Evolutionary conservation across 768 basidiomycete species (phyloP), one percentile per base, ranked within the genome.

Genomic region (Cystofilobasidium bisporidii): DNA sequence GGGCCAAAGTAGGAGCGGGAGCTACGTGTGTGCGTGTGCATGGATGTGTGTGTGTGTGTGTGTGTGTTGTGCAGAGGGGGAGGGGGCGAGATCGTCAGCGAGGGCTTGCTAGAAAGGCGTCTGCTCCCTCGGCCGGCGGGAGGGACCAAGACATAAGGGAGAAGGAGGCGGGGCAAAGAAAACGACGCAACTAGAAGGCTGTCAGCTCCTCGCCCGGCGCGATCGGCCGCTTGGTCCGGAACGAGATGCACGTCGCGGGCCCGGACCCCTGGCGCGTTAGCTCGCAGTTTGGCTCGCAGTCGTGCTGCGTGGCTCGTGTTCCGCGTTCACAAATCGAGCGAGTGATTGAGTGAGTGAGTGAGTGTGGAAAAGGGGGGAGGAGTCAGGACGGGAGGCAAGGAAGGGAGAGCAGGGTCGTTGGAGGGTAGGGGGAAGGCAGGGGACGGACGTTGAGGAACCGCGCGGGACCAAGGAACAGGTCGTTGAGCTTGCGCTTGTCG

Each of bases 1-100:
- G 11, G 17, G 10, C 65, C 65, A 32, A 65, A 65, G 43, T 65
- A 65, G n/a, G n/a, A n/a, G n/a, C n/a, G n/a, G n/a, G n/a, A n/a
- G n/a, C n/a, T n/a, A n/a, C n/a, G n/a, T n/a, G n/a, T n/a, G n/a
- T n/a, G n/a, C n/a, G n/a, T n/a, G n/a, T n/a, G n/a, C n/a, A n/a
- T n/a, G n/a, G n/a, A n/a, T n/a, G n/a, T n/a, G n/a, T n/a, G n/a
- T n/a, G n/a, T n/a, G n/a, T n/a, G n/a, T n/a, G n/a, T n/a, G n/a
- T n/a, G n/a, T 50, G 14, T 8, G 38, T 30, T 22, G 22, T 22
- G 43, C 62, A 53, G 48, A 12, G 48, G 24, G 10, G 33, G 18
- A 50, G 33, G 45, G 26, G 18, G 41, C 9, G 22, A 3, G 22
- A n/a, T 26, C 10, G n/a, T n/a, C n/a, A n/a, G n/a, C n/a, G n/a